Base-by-base conservation (phyloP, 1,284 basidiomycete genomes). In the Marasmius sp. region DNA sequence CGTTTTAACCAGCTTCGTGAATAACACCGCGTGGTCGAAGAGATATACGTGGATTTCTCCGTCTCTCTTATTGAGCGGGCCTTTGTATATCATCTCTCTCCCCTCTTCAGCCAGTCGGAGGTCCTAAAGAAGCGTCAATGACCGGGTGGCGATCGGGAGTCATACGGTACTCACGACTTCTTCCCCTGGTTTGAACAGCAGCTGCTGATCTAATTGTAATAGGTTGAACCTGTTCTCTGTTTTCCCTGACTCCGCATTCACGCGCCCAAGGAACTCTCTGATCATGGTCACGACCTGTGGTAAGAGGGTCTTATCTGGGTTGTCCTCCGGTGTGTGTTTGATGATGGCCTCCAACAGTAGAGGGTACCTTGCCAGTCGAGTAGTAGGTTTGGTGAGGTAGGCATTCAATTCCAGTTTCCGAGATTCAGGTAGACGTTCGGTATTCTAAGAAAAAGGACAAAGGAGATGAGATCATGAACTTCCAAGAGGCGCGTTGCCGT, bases 351-450 rank as follows among this genome's bases (percentile, higher is more conserved):
- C 95, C 36, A 99, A 82, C 12, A 99, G 80, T 1, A 99, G 83
- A 10, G 97, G 97, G 75, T 99, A 99, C 67, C 97, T 84, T 34
- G 97, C 97, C 36, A 99, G 83, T 70, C 97, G 89, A 10, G 97
- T 98, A 0, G 97, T 99, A 1, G 97, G 97, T 75, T 98, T 99
- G 12, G 96, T 99, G 52, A 99, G 81, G 76, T 99, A 99, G 3
- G 95, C 97, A 74, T 99, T 99, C 52, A 99, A 79, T 75, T 99
- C 97, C 51, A 99, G 85, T 78, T 98, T 99, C 49, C 96, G 86
- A 14, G 95, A 98, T 72, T 97, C 95, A 0, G 96, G 96, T 55
- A 93, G 82, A 34, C 97, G 89, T 73, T 99, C 97, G 3, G 92
- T 94, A 70, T 88, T 81, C 93, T 95, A 37, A 55, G 61, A 57